phyloP scores from a whole-genome alignment of 768 basidiomycete genomes.

The Wakefieldia striispora region DNA sequence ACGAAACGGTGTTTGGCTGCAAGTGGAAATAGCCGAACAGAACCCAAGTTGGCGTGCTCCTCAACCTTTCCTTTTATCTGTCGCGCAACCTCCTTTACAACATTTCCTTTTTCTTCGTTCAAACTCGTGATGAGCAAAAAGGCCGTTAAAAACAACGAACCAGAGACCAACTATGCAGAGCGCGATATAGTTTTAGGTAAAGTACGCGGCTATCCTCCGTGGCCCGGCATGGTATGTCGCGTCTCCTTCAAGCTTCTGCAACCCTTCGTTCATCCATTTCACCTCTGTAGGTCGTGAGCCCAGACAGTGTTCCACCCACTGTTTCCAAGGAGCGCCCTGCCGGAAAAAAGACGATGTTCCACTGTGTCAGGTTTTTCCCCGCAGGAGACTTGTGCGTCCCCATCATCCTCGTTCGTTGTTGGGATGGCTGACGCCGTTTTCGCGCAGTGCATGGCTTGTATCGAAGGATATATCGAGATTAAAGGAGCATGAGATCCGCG shows the following conservation, averaged over 20 bases:
- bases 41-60: constrained; percentile 39
- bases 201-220: constrained; percentile 90
- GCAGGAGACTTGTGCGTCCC: constrained; percentile 85
- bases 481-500: constrained; percentile 75
- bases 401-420: constrained; percentile 11
- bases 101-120: constrained; percentile 13
- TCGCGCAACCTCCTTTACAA: constrained; percentile 29
- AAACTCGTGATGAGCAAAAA: constrained; percentile 50
- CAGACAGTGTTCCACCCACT: constrained; percentile 53
- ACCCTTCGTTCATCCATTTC: constrained; percentile 9
- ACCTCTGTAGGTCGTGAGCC: constrained; percentile 70
- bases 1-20: constrained; percentile 37
- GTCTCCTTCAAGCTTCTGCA: constrained; percentile 17
- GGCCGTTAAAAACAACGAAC: constrained; percentile 39
- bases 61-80: constrained; percentile 41
- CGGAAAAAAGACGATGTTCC: constrained; percentile 67
- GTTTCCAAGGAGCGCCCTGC: constrained; percentile 73
- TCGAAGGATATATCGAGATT: constrained; percentile 81
- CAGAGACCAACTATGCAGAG: constrained; percentile 52
- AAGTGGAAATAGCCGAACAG: constrained; percentile 40
- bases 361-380: constrained; percentile 88
- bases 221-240: constrained; percentile 88
- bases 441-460: constrained; percentile 75
- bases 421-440: constrained; percentile 7
- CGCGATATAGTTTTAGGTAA: constrained; percentile 91